Percentiles rank a stretch among this genome's conserved stretches.
Conservation (phyloP, 2,329 filamentous ascomycete species). For the Mycocentrospora acerina region DNA sequence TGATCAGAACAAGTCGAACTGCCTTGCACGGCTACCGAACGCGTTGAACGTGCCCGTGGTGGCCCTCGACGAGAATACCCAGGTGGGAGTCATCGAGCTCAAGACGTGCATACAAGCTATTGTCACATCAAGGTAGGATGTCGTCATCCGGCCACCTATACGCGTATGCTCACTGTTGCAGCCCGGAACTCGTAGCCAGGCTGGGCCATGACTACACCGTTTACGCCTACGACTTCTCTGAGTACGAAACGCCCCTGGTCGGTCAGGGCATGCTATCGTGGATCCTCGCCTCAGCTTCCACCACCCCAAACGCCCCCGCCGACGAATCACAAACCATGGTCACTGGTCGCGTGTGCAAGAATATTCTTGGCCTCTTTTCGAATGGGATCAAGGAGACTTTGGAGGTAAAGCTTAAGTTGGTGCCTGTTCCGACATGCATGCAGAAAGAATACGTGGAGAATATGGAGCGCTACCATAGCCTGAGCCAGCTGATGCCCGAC, state of each 20-base stretch:
- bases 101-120: slow-evolving; percentile 85
- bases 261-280: slow-evolving; percentile 94
- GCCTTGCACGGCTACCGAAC: slow-evolving; percentile 81
- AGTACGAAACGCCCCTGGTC: slow-evolving; percentile 88
- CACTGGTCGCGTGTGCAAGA: slow-evolving; percentile 87
- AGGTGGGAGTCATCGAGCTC: slow-evolving; percentile 86
- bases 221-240: slow-evolving; percentile 95
- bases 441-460: slow-evolving; percentile 63
- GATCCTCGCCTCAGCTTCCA: slow-evolving; percentile 65
- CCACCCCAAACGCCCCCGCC: slow-evolving; percentile 55
- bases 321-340: slow-evolving; percentile 71
- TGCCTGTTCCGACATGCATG: slow-evolving; percentile 68
- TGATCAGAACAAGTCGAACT: slow-evolving; percentile 82
- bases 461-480: slow-evolving; percentile 61
- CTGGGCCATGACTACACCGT: slow-evolving; percentile 85
- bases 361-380: slow-evolving; percentile 78
- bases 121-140: slow-evolving; percentile 58
- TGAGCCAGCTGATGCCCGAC: slow-evolving; percentile 59
- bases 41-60: slow-evolving; percentile 78
- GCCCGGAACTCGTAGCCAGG: slow-evolving; percentile 80
- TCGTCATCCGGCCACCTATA: slow-evolving; percentile 2
- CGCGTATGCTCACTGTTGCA: slow-evolving; percentile 48
- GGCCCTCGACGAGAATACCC: slow-evolving; percentile 73
- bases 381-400: slow-evolving; percentile 83
- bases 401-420: slow-evolving; percentile 87